Conservation (phyloP, 2,329 filamentous ascomycete species). For the Botrytis squamosa region DNA sequence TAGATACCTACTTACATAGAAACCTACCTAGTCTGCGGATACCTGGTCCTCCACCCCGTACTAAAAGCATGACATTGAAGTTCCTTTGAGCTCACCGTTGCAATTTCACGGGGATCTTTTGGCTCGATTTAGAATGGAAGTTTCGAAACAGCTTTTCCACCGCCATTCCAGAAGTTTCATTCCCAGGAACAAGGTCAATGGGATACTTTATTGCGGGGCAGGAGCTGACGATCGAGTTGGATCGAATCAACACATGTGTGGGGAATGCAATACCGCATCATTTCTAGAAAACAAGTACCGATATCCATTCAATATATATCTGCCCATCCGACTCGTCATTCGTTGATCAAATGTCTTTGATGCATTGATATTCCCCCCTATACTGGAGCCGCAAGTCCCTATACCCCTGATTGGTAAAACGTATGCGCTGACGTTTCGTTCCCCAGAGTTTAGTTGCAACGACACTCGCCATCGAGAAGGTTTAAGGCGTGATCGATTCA, state of each 20-base stretch:
- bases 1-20: background rate
- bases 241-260: background rate
- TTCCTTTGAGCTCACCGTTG: background rate
- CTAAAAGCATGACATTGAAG: background rate
- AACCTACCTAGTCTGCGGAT: background rate
- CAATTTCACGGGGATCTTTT: background rate
- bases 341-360: background rate
- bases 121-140: background rate
- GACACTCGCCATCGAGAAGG: conserved; percentile 12
- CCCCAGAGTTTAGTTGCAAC: background rate
- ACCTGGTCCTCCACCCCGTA: background rate
- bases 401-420: conserved; percentile 12
- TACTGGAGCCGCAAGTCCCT: background rate
- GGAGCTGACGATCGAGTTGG: background rate
- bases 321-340: background rate
- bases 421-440: conserved; percentile 6
- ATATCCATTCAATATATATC: background rate
- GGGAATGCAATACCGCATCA: background rate
- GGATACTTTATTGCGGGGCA: background rate
- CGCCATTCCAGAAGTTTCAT: background rate
- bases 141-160: background rate
- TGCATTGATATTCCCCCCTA: background rate
- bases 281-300: conserved; percentile 1
- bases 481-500: conserved; percentile 12
- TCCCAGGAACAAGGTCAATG: background rate